Conservation (phyloP, 441 rosid genomes). For the Erodium chrysanthum region DNA sequence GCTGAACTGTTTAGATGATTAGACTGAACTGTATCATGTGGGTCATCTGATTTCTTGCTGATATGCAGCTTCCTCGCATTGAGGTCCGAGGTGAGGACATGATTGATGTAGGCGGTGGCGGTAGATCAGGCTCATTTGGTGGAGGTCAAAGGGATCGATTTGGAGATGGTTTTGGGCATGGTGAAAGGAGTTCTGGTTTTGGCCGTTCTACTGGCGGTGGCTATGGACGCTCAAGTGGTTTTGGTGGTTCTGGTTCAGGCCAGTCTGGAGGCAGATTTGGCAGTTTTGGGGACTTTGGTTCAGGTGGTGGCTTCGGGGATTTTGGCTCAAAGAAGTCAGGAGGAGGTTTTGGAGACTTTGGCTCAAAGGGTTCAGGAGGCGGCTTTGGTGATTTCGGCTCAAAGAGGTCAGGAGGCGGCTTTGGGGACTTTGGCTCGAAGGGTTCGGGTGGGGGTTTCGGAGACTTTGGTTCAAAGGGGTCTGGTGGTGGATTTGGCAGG, state of each 20-base stretch:
- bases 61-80: slow-evolving; percentile 56
- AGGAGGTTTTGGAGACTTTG: neutral
- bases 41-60: no score
- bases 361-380: no score
- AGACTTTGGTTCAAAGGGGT: slow-evolving; percentile 4
- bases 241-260: slow-evolving; percentile 23
- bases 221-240: slow-evolving; percentile 31
- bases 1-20: no score
- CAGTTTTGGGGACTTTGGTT: slow-evolving; percentile 38
- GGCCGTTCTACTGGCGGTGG: slow-evolving; percentile 35
- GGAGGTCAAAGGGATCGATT: slow-evolving; percentile 28
- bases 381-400: no score
- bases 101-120: slow-evolving; percentile 35
- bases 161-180: slow-evolving; percentile 41
- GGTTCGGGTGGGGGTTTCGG: slow-evolving; percentile 29
- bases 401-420: slow-evolving; percentile 20
- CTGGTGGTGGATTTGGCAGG: neutral
- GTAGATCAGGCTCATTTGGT: slow-evolving; percentile 36
- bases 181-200: slow-evolving; percentile 32
- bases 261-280: slow-evolving; percentile 14
- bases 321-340: slow-evolving; percentile 26
- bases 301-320: slow-evolving; percentile 37
- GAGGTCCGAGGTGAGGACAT: slow-evolving; percentile 43
- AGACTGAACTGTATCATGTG: neutral
- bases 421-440: slow-evolving; percentile 26